Base-by-base conservation (phyloP, 306 rosid genomes). In the Canavalia ensiformis region DNA sequence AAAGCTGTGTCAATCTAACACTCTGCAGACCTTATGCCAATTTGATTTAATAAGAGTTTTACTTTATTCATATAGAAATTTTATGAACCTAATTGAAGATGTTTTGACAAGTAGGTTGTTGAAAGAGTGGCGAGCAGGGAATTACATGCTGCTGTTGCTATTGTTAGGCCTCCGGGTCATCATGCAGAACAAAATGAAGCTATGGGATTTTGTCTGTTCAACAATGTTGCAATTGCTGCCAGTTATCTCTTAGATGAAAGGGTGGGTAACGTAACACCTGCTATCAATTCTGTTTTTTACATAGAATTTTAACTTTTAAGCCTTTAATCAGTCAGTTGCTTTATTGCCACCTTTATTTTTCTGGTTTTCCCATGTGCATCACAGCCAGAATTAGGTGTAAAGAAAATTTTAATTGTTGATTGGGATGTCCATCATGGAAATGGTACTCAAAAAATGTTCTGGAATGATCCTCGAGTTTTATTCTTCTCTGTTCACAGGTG, bases 371-470 rank as follows among this genome's bases (percentile, higher is more conserved):
- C 41, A 58, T 81, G 58, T 86, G 70, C 67, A 76, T 77, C 79
- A 84, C 98, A 95, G 99, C 96, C 91, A 56, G 96, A 93, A 68
- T 57, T 91, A 83, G 96, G 93, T 3, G 83, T 93, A 25, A 89
- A 90, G 58, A 92, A 89, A 74, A 87, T 95, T 68, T 81, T 95
- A 80, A 89, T 95, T 18, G 99, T 95, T 84, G 99, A 95, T 84
- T 95, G 99, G 99, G 99, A 95, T 44, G 94, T 95, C 8, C 99
- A 95, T 88, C 99, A 95, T 75, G 99, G 99, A 68, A 95, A 95
- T 81, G 99, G 93, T 62, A 95, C 99, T 12, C 99, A 93, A 82
- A 95, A 95, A 84, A 87, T 84, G 94, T 95, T 95, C 78, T 93
- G 90, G 94, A 79, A 78, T 58, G 98, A 95, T 82, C 83, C 96